phyloP scores from a whole-genome alignment of 148 eudicot genomes.

The Silene conica region DNA sequence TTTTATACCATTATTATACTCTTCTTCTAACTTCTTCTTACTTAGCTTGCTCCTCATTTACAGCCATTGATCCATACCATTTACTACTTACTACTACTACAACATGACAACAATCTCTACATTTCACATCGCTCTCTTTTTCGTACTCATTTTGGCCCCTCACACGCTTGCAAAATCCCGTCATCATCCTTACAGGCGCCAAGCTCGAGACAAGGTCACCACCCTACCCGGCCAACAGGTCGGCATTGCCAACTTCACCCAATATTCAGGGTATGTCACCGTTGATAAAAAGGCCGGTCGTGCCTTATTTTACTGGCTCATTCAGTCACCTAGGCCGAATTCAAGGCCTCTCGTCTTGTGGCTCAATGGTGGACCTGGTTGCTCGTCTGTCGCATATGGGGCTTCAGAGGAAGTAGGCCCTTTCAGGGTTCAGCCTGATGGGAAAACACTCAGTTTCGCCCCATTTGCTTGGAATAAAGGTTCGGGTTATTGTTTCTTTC shows the following conservation, averaged over 20 bases:
- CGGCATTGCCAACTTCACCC: constrained; percentile 21
- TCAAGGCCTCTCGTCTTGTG: constrained; percentile 22
- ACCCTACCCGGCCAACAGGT: constrained; percentile 29
- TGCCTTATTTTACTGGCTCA: constrained; percentile 34
- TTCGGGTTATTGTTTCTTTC: background rate
- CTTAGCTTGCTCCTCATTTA: background rate
- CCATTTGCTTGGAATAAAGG: constrained; percentile 35
- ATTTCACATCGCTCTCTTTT: background rate
- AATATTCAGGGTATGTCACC: constrained; percentile 32
- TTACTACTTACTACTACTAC: no score
- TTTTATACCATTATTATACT: no score
- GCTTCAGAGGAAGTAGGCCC: constrained; percentile 44
- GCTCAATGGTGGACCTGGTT: constrained; percentile 44
- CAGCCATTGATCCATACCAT: constrained; percentile 7
- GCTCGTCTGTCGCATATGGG: constrained; percentile 46
- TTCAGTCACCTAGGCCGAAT: constrained; percentile 23
- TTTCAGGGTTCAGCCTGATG: constrained; percentile 39
- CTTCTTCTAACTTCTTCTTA: no score
- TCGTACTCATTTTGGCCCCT: constrained; percentile 4
- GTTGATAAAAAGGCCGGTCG: constrained; percentile 27
- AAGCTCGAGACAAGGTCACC: constrained; percentile 14
- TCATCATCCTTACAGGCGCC: background rate
- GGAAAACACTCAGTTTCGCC: constrained; percentile 26
- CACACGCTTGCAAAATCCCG: background rate
- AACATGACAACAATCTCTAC: constrained; percentile 4